Evolutionary conservation across 2,329 filamentous ascomycete genomes (phyloP).

Genomic region (Tolypocladium endophyticum): DNA sequence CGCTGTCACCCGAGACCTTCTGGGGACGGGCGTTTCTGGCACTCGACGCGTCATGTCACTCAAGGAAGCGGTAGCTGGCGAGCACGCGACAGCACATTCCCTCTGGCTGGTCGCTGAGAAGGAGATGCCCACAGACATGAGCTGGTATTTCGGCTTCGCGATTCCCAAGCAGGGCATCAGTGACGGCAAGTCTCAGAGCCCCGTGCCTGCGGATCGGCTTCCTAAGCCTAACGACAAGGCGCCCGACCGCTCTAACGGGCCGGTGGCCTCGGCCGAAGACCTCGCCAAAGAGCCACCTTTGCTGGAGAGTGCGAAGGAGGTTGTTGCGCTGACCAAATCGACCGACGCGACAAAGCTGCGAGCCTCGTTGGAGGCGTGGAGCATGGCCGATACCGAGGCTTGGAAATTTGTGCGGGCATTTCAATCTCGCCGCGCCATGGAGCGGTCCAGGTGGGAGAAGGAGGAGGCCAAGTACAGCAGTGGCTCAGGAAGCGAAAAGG

Average conservation of each 20-base stretch:
- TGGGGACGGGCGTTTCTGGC: conserved; percentile 50
- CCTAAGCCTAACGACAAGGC: conserved; percentile 6
- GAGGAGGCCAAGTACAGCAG: conserved; percentile 56
- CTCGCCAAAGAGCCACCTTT: conserved; percentile 43
- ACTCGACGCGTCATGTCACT: conserved; percentile 59
- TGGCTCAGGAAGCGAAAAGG: conserved; percentile 44
- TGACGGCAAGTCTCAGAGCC: conserved; percentile 17
- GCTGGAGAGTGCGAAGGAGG: conserved; percentile 34
- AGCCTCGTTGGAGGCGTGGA: conserved; percentile 53
- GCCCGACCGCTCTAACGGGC: conserved; percentile 31
- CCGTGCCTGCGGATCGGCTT: conserved; percentile 13
- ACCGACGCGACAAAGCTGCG: conserved; percentile 35
- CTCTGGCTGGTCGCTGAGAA: conserved; percentile 74
- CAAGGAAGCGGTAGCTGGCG: conserved; percentile 71
- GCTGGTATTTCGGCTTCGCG: conserved; percentile 84
- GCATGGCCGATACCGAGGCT: conserved; percentile 62
- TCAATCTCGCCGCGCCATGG: conserved; percentile 49
- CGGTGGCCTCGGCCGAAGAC: conserved; percentile 40
- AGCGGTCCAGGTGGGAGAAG: conserved; percentile 59
- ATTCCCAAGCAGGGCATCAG: conserved; percentile 50
- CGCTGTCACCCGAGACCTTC: conserved; percentile 57
- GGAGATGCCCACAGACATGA: conserved; percentile 56
- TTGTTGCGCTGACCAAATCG: conserved; percentile 37
- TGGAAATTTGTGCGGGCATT: conserved; percentile 68
- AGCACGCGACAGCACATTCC: conserved; percentile 50